phyloP scores from a whole-genome alignment of 2,329 filamentous ascomycete genomes.

The Sporothrix sp. region DNA sequence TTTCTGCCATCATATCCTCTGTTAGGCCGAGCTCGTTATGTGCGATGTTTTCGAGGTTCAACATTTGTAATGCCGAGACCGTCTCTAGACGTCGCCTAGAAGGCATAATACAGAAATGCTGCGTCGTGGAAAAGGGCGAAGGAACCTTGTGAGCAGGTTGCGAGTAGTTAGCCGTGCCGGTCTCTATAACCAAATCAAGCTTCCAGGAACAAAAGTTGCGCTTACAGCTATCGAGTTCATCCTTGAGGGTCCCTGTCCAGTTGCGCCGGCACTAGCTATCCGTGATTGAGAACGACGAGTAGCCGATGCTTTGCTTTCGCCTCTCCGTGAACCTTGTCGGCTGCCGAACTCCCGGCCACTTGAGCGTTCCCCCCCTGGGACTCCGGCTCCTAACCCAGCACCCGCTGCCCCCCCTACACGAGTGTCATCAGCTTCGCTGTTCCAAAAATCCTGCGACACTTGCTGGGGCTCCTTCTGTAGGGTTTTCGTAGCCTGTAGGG shows the following conservation, averaged over 20 bases:
- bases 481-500: slow-evolving; percentile 24
- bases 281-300: slow-evolving; percentile 45
- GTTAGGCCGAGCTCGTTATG: slow-evolving; percentile 78
- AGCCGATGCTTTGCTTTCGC: slow-evolving; percentile 42
- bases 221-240: slow-evolving; percentile 32
- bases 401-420: slow-evolving; percentile 17
- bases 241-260: slow-evolving; percentile 34
- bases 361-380: slow-evolving; percentile 30
- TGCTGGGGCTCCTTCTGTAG: slow-evolving; percentile 25
- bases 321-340: slow-evolving; percentile 39
- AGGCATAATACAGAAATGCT: slow-evolving; percentile 43
- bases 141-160: slow-evolving; percentile 13
- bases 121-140: slow-evolving; percentile 17
- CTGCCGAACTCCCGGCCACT: slow-evolving; percentile 43
- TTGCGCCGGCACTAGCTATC: slow-evolving; percentile 39
- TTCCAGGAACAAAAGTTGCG: neutral
- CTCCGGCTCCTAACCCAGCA: neutral
- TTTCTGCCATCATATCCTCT: slow-evolving; percentile 86
- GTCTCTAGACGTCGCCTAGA: slow-evolving; percentile 51
- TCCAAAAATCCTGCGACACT: slow-evolving; percentile 49
- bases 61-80: slow-evolving; percentile 70
- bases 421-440: slow-evolving; percentile 62
- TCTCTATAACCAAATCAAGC: too few species aligned
- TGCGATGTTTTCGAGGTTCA: slow-evolving; percentile 85
- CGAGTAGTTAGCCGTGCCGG: neutral